Conservation (phyloP, 73 alveolate species). For the Symbiodinium pilosum region DNA sequence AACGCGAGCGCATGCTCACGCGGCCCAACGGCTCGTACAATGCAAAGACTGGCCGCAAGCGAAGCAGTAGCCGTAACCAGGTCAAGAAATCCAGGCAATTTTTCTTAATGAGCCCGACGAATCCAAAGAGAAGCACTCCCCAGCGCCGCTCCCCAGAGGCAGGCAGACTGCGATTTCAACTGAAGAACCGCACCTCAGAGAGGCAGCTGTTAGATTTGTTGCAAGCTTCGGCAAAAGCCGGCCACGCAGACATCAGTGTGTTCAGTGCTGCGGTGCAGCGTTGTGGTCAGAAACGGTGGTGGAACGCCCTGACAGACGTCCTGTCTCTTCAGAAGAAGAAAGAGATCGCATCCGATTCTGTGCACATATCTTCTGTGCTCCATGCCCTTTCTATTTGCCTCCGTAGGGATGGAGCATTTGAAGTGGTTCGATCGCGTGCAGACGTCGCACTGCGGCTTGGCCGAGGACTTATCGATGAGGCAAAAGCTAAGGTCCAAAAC, state of each 20-base stretch:
- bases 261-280: neutral
- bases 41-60: neutral
- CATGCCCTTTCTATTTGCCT: neutral
- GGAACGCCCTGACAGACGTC: neutral
- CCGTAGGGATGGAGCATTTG: neutral
- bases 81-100: neutral
- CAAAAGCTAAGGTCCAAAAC: neutral
- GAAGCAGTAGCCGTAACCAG: neutral
- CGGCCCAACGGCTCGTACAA: neutral
- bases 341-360: neutral
- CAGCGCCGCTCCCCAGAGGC: neutral
- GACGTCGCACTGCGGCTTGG: neutral
- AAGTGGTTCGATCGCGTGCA: neutral
- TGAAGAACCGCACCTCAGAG: neutral
- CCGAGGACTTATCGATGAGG: neutral
- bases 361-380: neutral
- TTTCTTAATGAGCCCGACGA: neutral
- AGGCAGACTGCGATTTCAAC: neutral
- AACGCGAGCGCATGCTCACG: constrained; percentile 2
- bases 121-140: neutral
- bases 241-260: neutral
- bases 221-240: neutral
- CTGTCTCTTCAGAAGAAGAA: neutral
- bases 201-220: neutral
- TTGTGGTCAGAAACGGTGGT: neutral